A percentile compares a stretch with the other conserved stretches of the same genome.
Evolutionary conservation across 192 early-diverging fungal species (phyloP).

Genomic region (Entrophospora sp.): DNA sequence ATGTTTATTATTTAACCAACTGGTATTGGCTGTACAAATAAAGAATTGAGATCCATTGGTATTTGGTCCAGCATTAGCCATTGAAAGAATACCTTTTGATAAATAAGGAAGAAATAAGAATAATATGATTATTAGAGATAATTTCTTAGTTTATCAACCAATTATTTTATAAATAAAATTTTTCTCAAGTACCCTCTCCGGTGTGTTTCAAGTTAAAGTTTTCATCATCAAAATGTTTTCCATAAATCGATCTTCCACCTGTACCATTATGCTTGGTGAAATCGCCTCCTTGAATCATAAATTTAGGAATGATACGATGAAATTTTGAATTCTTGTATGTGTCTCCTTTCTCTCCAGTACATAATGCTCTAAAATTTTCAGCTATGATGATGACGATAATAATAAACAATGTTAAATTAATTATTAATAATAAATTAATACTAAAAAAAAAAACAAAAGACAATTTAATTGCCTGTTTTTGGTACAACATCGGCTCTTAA

Average conservation of each 20-base stretch:
- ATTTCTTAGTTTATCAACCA: not conserved
- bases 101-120: conserved; percentile 2
- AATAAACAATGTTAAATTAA: no score
- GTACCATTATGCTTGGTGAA: conserved; percentile 81
- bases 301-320: conserved; percentile 79
- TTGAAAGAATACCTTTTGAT: conserved; percentile 57
- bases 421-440: not conserved
- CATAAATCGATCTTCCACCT: conserved; percentile 86
- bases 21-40: conserved; percentile 70
- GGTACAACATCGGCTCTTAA: conserved; percentile 58
- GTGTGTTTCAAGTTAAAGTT: conserved; percentile 50
- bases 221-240: conserved; percentile 64
- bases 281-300: conserved; percentile 85
- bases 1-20: conserved; percentile 87
- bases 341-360: conserved; percentile 91
- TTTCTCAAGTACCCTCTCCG: conserved; percentile 30
- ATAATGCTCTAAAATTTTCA: conserved; percentile 98
- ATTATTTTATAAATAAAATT: not conserved
- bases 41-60: conserved; percentile 93
- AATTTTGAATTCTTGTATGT: conserved; percentile 67
- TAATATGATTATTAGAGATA: no score
- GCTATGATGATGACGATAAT: no score
- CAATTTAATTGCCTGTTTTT: conserved; percentile 32
- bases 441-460: not conserved
- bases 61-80: conserved; percentile 79